These are phyloP conservation scores for Chenopodium suecicum DNA, from an alignment of 148 eudicot genomes.

Conservation along the genomic window DNA sequence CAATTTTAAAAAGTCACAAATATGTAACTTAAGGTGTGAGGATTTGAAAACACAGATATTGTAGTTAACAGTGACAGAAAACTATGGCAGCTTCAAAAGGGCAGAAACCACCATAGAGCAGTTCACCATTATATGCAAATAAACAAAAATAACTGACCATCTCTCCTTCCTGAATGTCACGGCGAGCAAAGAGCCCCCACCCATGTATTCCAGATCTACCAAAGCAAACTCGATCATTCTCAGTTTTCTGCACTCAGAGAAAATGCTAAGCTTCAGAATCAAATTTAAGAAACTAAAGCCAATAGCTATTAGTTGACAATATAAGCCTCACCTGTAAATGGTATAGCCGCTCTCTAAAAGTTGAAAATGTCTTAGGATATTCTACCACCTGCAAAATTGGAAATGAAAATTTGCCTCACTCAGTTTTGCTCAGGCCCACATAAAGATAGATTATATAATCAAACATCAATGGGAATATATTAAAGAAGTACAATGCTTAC, in stretches of 20 bases:
- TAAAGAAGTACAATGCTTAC: slow-evolving; percentile 37
- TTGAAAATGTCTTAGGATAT: slow-evolving; percentile 66
- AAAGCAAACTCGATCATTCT: slow-evolving; percentile 88
- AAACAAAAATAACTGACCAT: slow-evolving; percentile 56
- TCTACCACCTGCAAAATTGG: slow-evolving; percentile 54
- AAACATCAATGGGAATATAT: slow-evolving; percentile 3
- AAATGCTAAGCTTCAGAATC: slow-evolving; percentile 15
- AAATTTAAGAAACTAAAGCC: slow-evolving; percentile 4
- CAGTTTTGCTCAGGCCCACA: slow-evolving; percentile 5
- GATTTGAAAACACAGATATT: neutral
- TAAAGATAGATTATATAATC: slow-evolving; percentile 1
- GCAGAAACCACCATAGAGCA: slow-evolving; percentile 5
- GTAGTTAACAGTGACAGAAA: neutral
- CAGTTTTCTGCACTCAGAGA: slow-evolving; percentile 70
- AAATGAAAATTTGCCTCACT: slow-evolving; percentile 4
- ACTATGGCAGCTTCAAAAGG: slow-evolving; percentile 1
- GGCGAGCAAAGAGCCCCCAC: slow-evolving; percentile 97
- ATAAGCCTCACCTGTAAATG: slow-evolving; percentile 65
- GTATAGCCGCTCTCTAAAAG: slow-evolving; percentile 79
- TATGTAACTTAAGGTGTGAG: neutral
- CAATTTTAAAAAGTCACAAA: neutral
- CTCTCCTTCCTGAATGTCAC: slow-evolving; percentile 93
- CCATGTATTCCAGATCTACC: slow-evolving; percentile 97
- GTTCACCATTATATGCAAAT: neutral
- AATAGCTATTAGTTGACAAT: neutral